Evolutionary conservation across 164 flowering plant species (phyloP).

Genomic region (Nymphaea colorata): DNA sequence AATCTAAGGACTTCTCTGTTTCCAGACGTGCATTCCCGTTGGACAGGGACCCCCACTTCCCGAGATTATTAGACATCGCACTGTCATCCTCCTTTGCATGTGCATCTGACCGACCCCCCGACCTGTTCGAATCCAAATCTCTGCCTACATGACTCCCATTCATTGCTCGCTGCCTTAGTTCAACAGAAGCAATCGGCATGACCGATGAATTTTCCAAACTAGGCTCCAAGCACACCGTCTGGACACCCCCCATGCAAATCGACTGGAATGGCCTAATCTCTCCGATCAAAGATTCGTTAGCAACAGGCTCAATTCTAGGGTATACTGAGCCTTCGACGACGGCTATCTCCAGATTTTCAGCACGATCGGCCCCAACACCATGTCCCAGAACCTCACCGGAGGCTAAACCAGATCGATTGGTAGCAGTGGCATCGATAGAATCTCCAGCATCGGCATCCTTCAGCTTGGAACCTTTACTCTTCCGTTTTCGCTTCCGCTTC

Average conservation of each 20-base stretch:
- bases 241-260: background rate
- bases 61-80: background rate
- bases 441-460: background rate
- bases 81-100: background rate
- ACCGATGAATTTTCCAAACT: background rate
- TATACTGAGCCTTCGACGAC: background rate
- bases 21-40: background rate
- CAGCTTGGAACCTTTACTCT: slow-evolving; percentile 1
- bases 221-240: background rate
- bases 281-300: background rate
- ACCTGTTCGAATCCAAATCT: background rate
- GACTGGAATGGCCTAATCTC: background rate
- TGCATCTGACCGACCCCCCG: background rate
- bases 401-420: background rate
- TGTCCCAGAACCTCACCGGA: background rate
- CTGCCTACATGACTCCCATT: background rate
- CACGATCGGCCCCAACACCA: background rate
- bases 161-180: slow-evolving; percentile 7
- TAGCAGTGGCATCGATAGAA: background rate
- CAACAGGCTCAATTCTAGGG: background rate
- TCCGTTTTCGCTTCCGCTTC: background rate
- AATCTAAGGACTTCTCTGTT: slow-evolving; percentile 4
- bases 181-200: background rate
- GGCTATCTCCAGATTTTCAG: background rate
- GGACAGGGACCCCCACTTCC: background rate